Evolutionary conservation across 768 basidiomycete species (phyloP).

Genomic region (Collybia nuda): DNA sequence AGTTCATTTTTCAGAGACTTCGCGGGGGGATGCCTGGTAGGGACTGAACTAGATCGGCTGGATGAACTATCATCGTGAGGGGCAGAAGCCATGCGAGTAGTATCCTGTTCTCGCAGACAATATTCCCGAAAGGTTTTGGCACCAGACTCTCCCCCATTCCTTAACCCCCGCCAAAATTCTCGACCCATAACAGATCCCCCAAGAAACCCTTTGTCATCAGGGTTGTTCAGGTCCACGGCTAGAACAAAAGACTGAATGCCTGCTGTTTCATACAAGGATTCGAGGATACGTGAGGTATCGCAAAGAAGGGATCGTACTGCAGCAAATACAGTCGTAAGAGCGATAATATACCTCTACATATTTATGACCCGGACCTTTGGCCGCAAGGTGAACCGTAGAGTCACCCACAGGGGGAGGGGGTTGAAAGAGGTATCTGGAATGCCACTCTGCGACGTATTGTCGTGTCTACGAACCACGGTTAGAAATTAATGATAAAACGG

Average conservation of each 20-base stretch:
- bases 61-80: conserved; percentile 10
- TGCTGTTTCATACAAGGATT: conserved; percentile 46
- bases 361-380: conserved; percentile 18
- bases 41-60: conserved; percentile 9
- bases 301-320: conserved; percentile 48
- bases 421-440: conserved; percentile 56
- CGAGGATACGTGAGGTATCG: conserved; percentile 51
- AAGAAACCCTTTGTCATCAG: conserved; percentile 53
- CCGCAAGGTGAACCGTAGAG: conserved; percentile 10
- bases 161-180: conserved; percentile 64
- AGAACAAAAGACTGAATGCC: conserved; percentile 65
- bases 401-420: conserved; percentile 10
- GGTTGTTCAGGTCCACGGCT: conserved; percentile 52
- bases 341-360: conserved; percentile 6
- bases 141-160: conserved; percentile 58
- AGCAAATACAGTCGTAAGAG: conserved; percentile 13
- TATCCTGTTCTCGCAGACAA: conserved; percentile 31
- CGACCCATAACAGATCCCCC: conserved; percentile 61
- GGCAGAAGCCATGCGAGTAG: conserved; percentile 9
- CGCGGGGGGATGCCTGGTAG: conserved; percentile 25
- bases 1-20: conserved; percentile 52
- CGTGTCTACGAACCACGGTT: conserved; percentile 35
- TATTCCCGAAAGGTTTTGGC: conserved; percentile 54
- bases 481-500: conserved; percentile 16
- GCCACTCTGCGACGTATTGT: conserved; percentile 61